phyloP scores from a whole-genome alignment of 441 rosid species.

The Brassica balearica region DNA sequence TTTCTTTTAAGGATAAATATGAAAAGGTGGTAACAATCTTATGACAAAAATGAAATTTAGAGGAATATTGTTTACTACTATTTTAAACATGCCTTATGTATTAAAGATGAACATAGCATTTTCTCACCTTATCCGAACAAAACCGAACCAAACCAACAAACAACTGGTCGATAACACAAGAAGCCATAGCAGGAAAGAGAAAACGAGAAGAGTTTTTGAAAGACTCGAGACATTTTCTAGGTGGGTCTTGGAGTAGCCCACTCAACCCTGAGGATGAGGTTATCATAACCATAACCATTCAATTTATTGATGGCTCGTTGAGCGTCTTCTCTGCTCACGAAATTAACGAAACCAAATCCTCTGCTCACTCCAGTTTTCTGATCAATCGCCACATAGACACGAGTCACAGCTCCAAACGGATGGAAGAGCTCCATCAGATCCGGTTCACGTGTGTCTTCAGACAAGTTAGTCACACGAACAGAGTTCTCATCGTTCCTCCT shows the following conservation, averaged over 20 bases:
- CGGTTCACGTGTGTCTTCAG: slow-evolving; percentile 7
- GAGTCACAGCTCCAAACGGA: slow-evolving; percentile 6
- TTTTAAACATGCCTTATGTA: too few relatives aligned
- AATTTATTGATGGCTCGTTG: neutral
- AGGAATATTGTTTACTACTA: too few relatives aligned
- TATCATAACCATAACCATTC: slow-evolving; percentile 12
- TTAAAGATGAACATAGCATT: too few relatives aligned
- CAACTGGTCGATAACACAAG: neutral
- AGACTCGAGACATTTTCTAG: slow-evolving; percentile 40
- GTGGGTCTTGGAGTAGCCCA: slow-evolving; percentile 25
- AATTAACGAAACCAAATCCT: slow-evolving; percentile 10
- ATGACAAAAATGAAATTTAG: too few relatives aligned
- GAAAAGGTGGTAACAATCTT: too few relatives aligned
- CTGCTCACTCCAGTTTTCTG: slow-evolving; percentile 10
- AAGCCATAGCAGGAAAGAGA: slow-evolving; percentile 2
- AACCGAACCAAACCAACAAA: slow-evolving; percentile 13
- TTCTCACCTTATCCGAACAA: too few relatives aligned
- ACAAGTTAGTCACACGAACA: slow-evolving; percentile 17
- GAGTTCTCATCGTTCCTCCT: slow-evolving; percentile 21
- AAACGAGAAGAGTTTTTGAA: slow-evolving; percentile 6
- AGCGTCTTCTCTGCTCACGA: slow-evolving; percentile 4
- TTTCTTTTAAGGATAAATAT: too few relatives aligned
- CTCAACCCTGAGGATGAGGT: slow-evolving; percentile 16
- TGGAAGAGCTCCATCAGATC: slow-evolving; percentile 18
- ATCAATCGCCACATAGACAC: slow-evolving; percentile 8